Conservation (phyloP, 1,284 basidiomycete species). For the Quambalaria eucalypti region DNA sequence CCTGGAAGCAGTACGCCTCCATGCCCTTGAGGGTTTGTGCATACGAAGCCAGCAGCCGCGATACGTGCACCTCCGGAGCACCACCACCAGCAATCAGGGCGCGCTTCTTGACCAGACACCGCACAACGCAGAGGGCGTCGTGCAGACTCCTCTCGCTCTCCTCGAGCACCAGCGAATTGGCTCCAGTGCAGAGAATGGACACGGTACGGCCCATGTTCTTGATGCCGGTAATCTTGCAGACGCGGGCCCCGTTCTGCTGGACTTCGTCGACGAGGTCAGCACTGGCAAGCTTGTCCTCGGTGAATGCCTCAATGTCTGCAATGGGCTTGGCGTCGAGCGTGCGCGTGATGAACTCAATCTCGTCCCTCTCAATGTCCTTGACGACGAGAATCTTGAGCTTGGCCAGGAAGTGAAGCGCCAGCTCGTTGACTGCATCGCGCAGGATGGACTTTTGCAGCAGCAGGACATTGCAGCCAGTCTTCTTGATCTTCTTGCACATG, state of each 20-base stretch:
- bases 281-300: conserved; percentile 95
- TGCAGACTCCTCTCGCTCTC: conserved; percentile 95
- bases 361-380: conserved; percentile 96
- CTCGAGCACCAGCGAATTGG: conserved; percentile 87
- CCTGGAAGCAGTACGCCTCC: conserved; percentile 98
- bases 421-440: conserved; percentile 94
- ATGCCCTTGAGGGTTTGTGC: conserved; percentile 92
- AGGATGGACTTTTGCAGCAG: conserved; percentile 98
- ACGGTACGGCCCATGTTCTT: conserved; percentile 93
- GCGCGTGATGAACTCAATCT: conserved; percentile 94
- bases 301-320: conserved; percentile 94
- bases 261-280: conserved; percentile 93
- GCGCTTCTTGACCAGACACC: conserved; percentile 95
- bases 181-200: conserved; percentile 87
- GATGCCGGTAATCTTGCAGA: conserved; percentile 88
- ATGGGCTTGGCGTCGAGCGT: conserved; percentile 91
- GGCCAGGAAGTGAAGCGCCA: conserved; percentile 96
- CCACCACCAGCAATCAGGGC: conserved; percentile 94
- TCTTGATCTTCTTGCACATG: conserved; percentile 98
- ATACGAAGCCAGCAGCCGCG: conserved; percentile 81
- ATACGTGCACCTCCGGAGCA: conserved; percentile 95
- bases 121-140: conserved; percentile 94
- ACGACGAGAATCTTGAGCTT: conserved; percentile 94
- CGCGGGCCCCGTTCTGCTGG: conserved; percentile 73
- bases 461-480: conserved; percentile 96